Evolutionary conservation across 2,329 filamentous ascomycete species (phyloP), one percentile per base, ranked within the genome.

Genomic region (Epichloe bromicola): DNA sequence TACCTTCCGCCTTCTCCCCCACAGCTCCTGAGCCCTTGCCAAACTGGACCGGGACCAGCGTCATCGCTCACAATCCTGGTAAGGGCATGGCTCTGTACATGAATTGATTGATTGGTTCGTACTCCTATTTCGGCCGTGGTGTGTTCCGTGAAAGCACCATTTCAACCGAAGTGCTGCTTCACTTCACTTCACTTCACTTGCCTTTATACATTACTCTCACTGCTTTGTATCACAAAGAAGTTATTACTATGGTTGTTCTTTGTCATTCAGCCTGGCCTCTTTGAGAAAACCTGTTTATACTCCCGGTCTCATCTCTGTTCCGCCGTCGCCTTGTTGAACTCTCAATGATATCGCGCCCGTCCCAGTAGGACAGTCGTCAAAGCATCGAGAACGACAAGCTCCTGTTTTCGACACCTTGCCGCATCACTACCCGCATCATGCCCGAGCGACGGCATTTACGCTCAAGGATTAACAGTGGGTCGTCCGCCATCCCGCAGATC

Each of bases 401-500:
- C 19, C 12, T 11, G 8, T 46, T 10, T 17, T 8, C 19, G 3
- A 26, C 6, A 14, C 34, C 7, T 14, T 19, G 23, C 5, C 14
- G 33, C 26, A 45, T 30, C 23, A 5, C 20, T 4, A 33, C 20
- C 14, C 12, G 36, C 36, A 38, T n/a, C 34, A 57, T 57, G 55
- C 19, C 46, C 15, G 48, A 40, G n/a, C 46, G 17, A 14, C 38
- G 33, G 17, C 37, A 36, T 5, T 36, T 49, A 14, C 47, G 23
- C 14, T 42, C 38, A 17, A 54, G 51, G 30, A 38, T 49, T 37
- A 48, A 51, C 20, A 48, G 44, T 23, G 43, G 41, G 37, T 50
- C 46, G 4, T 43, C 34, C 10, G n/a, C 48, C 38, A 36, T 55
- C 19, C 56, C 59, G 45, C 57, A 59, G 44, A 64, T 57, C 48